Conservation (phyloP, 1,139 yeast genomes). For the Suhomyces terraborum region DNA sequence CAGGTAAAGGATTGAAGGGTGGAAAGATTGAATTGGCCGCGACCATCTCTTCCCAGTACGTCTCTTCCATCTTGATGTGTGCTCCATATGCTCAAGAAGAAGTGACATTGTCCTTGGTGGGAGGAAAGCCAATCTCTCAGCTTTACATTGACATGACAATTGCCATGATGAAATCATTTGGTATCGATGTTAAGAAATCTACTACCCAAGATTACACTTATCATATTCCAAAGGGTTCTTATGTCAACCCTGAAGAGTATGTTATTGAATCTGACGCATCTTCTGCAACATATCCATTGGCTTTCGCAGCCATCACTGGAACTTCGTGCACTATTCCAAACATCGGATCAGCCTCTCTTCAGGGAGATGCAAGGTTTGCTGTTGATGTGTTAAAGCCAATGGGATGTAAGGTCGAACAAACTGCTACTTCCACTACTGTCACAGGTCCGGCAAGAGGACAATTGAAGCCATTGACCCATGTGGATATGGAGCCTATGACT, state of each 20-base stretch:
- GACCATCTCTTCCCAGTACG: constrained; percentile 95
- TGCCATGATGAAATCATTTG: constrained; percentile 91
- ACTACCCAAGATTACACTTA: constrained; percentile 77
- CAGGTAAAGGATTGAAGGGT: constrained; percentile 77
- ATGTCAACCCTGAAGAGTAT: constrained; percentile 79
- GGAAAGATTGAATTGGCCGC: constrained; percentile 95
- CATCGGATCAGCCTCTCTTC: constrained; percentile 87
- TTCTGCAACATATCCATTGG: constrained; percentile 96
- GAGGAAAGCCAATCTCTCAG: constrained; percentile 96
- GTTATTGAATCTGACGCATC: constrained; percentile 98
- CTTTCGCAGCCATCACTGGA: constrained; percentile 97
- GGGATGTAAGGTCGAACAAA: constrained; percentile 91
- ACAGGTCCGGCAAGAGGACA: constrained; percentile 78
- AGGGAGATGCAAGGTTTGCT: constrained; percentile 97
- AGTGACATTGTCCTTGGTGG: constrained; percentile 83
- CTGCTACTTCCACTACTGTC: constrained; percentile 84
- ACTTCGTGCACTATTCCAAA: constrained; percentile 91
- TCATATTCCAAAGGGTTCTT: constrained; percentile 82
- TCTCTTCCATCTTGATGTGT: constrained; percentile 93
- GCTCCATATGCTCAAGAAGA: constrained; percentile 94
- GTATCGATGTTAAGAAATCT: constrained; percentile 74
- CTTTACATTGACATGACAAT: constrained; percentile 97
- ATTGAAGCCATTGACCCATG: constrained; percentile 67
- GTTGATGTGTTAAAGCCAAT: constrained; percentile 88
- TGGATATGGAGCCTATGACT: constrained; percentile 99